Conservation (phyloP, 1,284 basidiomycete species). For the Kwoniella shivajii region DNA sequence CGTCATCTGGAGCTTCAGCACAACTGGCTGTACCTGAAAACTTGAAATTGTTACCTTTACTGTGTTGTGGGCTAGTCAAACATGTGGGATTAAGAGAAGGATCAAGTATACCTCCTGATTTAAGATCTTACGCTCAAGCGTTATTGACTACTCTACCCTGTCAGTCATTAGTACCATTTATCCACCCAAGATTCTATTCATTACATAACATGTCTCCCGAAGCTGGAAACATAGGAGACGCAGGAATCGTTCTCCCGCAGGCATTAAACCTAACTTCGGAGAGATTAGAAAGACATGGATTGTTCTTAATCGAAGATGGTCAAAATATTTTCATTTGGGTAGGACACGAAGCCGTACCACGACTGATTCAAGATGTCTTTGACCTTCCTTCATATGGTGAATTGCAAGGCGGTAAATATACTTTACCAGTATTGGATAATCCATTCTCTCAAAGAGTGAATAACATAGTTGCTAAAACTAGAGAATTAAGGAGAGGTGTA, state of each 20-base stretch:
- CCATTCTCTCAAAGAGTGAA: slow-evolving; percentile 90
- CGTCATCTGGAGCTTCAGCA: slow-evolving; percentile 81
- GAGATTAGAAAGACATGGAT: slow-evolving; percentile 88
- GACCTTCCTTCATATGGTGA: slow-evolving; percentile 84
- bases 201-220: slow-evolving; percentile 82
- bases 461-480: slow-evolving; percentile 87
- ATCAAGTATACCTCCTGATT: slow-evolving; percentile 92
- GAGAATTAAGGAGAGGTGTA: slow-evolving; percentile 75
- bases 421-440: slow-evolving; percentile 86
- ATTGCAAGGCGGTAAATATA: slow-evolving; percentile 88
- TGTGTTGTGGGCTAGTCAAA: slow-evolving; percentile 88
- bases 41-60: slow-evolving; percentile 87
- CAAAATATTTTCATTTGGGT: slow-evolving; percentile 99
- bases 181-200: slow-evolving; percentile 93
- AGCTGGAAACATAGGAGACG: slow-evolving; percentile 51
- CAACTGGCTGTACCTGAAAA: slow-evolving; percentile 91
- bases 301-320: slow-evolving; percentile 96
- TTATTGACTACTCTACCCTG: slow-evolving; percentile 88
- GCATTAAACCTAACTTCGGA: slow-evolving; percentile 92
- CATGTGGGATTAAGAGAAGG: slow-evolving; percentile 95
- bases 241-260: slow-evolving; percentile 47
- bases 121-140: slow-evolving; percentile 92
- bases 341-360: slow-evolving; percentile 93
- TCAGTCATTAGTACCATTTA: slow-evolving; percentile 87
- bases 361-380: slow-evolving; percentile 93